Evolutionary conservation across 306 rosid genomes (phyloP).

Genomic region (Albizia julibrissin): DNA sequence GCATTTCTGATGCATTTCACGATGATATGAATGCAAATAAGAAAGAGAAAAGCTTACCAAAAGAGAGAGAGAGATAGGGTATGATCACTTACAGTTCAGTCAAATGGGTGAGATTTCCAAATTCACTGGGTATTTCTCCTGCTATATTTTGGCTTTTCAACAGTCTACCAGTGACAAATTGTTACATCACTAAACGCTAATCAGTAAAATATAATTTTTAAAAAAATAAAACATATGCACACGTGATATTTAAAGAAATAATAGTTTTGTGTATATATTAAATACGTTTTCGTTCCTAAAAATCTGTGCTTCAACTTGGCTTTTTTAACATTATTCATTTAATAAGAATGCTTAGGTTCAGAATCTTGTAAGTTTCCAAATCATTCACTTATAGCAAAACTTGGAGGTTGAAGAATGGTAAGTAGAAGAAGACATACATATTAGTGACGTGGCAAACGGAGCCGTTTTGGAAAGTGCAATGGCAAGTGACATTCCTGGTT

Average conservation of each 20-base stretch:
- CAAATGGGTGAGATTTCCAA: slow-evolving; percentile 64
- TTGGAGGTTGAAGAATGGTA: not conserved
- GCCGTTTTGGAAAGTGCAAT: slow-evolving; percentile 37
- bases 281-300: not conserved
- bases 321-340: not conserved
- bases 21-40: not conserved
- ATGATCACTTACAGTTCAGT: slow-evolving; percentile 52
- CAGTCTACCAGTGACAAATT: slow-evolving; percentile 34
- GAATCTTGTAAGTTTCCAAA: not conserved
- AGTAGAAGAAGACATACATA: slow-evolving; percentile 37
- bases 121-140: slow-evolving; percentile 61
- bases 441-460: slow-evolving; percentile 56
- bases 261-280: not conserved
- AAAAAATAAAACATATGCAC: not conserved
- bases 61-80: not conserved
- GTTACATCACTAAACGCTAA: not conserved
- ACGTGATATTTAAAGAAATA: not conserved
- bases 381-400: not conserved
- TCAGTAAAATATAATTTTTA: not conserved
- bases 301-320: not conserved
- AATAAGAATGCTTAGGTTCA: not conserved
- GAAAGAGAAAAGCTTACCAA: not conserved
- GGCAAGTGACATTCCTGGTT: slow-evolving; percentile 49
- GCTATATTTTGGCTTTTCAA: slow-evolving; percentile 59
- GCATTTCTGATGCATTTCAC: not conserved